phyloP scores from a whole-genome alignment of 345 rosid genomes.

The Populus tremula region DNA sequence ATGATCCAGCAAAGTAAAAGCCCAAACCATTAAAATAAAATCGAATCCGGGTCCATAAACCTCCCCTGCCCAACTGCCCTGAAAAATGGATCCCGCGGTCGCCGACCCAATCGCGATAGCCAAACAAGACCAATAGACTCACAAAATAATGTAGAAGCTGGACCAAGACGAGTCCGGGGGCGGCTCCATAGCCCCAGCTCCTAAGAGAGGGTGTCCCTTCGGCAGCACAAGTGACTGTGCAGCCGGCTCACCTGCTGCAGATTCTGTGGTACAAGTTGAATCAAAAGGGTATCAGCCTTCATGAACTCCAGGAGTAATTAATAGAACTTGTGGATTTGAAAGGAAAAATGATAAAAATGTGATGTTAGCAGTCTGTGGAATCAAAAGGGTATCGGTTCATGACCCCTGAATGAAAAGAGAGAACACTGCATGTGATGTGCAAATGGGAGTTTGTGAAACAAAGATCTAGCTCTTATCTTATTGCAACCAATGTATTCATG shows the following conservation, averaged over 20 bases:
- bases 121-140: neutral
- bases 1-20: neutral
- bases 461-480: too few species aligned
- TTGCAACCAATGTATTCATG: too few species aligned
- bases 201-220: slow-evolving; percentile 88
- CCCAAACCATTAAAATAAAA: neutral
- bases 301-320: too few species aligned
- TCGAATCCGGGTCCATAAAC: neutral
- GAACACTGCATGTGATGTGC: neutral
- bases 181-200: slow-evolving; percentile 53
- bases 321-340: too few species aligned
- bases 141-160: slow-evolving; percentile 68
- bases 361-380: too few species aligned
- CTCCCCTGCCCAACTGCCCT: neutral
- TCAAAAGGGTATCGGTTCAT: neutral
- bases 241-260: slow-evolving; percentile 44
- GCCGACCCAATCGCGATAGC: neutral
- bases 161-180: slow-evolving; percentile 75
- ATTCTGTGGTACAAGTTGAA: slow-evolving; percentile 22
- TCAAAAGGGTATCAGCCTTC: too few species aligned
- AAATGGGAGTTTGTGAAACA: too few species aligned
- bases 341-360: too few species aligned
- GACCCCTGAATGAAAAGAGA: neutral
- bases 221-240: slow-evolving; percentile 60
- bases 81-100: neutral